A percentile compares a stretch with the other conserved stretches of the same genome.
These are phyloP conservation scores for Dalechampia spathulata DNA, from an alignment of 441 rosid genomes.

Conservation along the genomic window DNA sequence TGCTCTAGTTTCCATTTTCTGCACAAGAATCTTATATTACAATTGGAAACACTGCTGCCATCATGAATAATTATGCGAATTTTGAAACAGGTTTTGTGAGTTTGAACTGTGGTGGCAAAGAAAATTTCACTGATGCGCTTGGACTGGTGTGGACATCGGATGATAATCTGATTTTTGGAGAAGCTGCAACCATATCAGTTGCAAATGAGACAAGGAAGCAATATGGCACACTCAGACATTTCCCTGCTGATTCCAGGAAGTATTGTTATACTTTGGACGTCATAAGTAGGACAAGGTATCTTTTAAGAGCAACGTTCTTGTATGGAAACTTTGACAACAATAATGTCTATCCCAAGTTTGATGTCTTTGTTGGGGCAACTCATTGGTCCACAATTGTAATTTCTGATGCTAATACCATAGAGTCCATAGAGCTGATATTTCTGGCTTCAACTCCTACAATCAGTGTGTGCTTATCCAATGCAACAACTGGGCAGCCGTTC, in stretches of 20 bases:
- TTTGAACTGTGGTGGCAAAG: constrained; percentile 79
- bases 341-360: constrained; percentile 90
- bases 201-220: constrained; percentile 63
- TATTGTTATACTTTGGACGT: constrained; percentile 76
- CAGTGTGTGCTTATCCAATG: constrained; percentile 89
- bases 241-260: constrained; percentile 90
- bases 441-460: constrained; percentile 60
- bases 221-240: constrained; percentile 67
- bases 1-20: not conserved
- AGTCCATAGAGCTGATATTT: constrained; percentile 69
- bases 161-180: constrained; percentile 52
- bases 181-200: constrained; percentile 45
- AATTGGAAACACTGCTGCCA: not conserved
- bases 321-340: constrained; percentile 81
- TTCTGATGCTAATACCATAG: constrained; percentile 65
- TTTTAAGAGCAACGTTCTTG: constrained; percentile 85
- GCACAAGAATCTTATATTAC: not conserved
- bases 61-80: constrained; percentile 6
- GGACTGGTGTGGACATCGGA: constrained; percentile 83
- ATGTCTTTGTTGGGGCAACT: constrained; percentile 83
- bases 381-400: constrained; percentile 90
- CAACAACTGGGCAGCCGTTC: constrained; percentile 95
- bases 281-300: constrained; percentile 67
- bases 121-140: constrained; percentile 62
- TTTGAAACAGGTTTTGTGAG: constrained; percentile 78